These are phyloP conservation scores for Didymella exigua DNA, from an alignment of 2,329 filamentous ascomycete genomes.

Conservation along the genomic window DNA sequence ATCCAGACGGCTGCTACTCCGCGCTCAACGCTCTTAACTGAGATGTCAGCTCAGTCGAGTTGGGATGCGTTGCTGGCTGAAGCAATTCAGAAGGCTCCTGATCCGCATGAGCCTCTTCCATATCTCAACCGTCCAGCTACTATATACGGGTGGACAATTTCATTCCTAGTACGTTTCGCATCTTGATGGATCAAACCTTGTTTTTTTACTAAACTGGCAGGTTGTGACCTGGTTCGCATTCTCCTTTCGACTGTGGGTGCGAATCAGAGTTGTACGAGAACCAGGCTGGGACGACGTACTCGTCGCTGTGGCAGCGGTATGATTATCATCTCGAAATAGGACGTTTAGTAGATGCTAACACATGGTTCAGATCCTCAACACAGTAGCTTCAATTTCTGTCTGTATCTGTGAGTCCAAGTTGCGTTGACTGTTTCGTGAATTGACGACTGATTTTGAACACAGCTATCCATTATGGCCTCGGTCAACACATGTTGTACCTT, in stretches of 20 bases:
- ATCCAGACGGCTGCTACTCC: slow-evolving; percentile 6
- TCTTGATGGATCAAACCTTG: not conserved
- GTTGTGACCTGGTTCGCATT: slow-evolving; percentile 37
- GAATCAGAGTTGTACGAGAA: slow-evolving; percentile 36
- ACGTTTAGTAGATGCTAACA: not conserved
- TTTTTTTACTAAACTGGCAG: slow-evolving; percentile 23
- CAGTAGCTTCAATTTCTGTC: slow-evolving; percentile 31
- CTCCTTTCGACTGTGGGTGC: slow-evolving; percentile 36
- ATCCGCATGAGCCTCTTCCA: slow-evolving; percentile 36
- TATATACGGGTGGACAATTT: slow-evolving; percentile 32
- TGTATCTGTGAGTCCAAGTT: slow-evolving; percentile 28
- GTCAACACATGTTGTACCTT: slow-evolving; percentile 42
- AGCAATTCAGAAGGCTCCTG: slow-evolving; percentile 32
- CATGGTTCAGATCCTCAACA: slow-evolving; percentile 29
- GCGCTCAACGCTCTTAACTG: slow-evolving; percentile 4
- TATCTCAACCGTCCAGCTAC: slow-evolving; percentile 34
- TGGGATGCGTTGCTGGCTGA: slow-evolving; percentile 26
- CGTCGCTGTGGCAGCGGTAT: slow-evolving; percentile 38
- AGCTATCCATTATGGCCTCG: slow-evolving; percentile 42
- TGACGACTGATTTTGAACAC: slow-evolving; percentile 10
- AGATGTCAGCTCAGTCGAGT: not conserved
- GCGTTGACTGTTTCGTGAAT: not conserved
- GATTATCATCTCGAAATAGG: not conserved
- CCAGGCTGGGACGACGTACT: slow-evolving; percentile 47
- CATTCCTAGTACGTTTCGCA: slow-evolving; percentile 33